phyloP scores from a whole-genome alignment of 1,284 basidiomycete genomes.

The Ganoderma multipileum region DNA sequence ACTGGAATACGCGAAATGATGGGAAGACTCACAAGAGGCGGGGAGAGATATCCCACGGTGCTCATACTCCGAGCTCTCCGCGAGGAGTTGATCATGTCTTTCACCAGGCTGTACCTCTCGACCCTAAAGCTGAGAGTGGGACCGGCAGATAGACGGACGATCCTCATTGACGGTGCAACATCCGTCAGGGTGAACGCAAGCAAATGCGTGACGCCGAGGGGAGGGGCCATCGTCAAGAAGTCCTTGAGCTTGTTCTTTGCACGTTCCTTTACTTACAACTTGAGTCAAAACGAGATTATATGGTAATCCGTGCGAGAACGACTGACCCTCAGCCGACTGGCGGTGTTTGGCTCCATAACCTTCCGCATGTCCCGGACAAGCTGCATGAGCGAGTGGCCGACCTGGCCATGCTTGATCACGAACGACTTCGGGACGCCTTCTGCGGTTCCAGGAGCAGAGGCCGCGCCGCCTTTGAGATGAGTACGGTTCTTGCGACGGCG shows the following conservation, averaged over 20 bases:
- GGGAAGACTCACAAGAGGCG: slow-evolving; percentile 73
- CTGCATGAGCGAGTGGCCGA: slow-evolving; percentile 86
- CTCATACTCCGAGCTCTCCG: slow-evolving; percentile 78
- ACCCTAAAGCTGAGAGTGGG: slow-evolving; percentile 95
- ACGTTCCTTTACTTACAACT: slow-evolving; percentile 73
- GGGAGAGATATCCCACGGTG: slow-evolving; percentile 81
- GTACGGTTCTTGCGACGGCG: slow-evolving; percentile 87
- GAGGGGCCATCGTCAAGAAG: slow-evolving; percentile 92
- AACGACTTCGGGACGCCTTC: slow-evolving; percentile 75
- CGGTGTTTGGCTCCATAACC: slow-evolving; percentile 99
- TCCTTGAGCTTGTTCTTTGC: slow-evolving; percentile 94
- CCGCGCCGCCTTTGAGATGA: slow-evolving; percentile 72
- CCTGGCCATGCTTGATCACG: slow-evolving; percentile 95
- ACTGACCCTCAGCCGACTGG: slow-evolving; percentile 84
- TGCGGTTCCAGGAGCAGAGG: slow-evolving; percentile 40
- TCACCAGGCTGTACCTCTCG: slow-evolving; percentile 91
- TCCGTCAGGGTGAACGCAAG: slow-evolving; percentile 92
- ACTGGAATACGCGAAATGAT: background rate
- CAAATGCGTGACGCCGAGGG: slow-evolving; percentile 92
- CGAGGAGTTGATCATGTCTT: slow-evolving; percentile 78
- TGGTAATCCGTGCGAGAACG: background rate
- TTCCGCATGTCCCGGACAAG: slow-evolving; percentile 93
- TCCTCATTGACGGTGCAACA: slow-evolving; percentile 85
- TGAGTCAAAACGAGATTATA: slow-evolving; percentile 20
- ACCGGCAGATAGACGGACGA: slow-evolving; percentile 90